Base-by-base conservation (phyloP, 345 rosid species). In the Eucalyptus caleyi region DNA sequence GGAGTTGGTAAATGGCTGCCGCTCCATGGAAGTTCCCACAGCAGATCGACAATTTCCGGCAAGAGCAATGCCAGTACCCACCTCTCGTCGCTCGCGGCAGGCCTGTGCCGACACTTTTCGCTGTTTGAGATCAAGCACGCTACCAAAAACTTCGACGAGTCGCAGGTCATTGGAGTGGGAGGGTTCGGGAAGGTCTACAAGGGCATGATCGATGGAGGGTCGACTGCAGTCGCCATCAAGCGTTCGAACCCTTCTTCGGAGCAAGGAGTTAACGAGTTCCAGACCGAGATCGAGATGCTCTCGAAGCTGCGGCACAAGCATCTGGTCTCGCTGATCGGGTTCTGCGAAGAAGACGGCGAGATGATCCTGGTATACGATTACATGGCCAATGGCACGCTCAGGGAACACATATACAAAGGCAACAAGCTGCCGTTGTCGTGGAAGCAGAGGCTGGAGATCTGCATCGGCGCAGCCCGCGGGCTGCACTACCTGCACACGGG, bases 401-500 rank as follows among this genome's bases (percentile, higher is more conserved):
- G 96, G 91, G 96, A 96, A 83, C 95, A 93, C 87, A 91, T 94
- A 6, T 93, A 95, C 65, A 91, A 87, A 47, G 87, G 88, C 32
- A 77, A 91, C 62, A 91, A 90, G 81, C 93, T 94, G 51, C 77
- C 89, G n/a, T 90, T 94, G 88, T 56, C 93, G 1, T 94, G 97
- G 97, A 94, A 91, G 91, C 94, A 93, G 89, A 93, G 97, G 87
- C 65, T 96, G 85, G 96, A 94, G 87, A 94, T 96, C 34, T 95
- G 97, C 89, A 93, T 94, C 72, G 97, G 97, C 54, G 96, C 97
- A 3, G 96, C 96, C 3, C 92, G 95, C 77, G 97, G 97, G 69
- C 94, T 96, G 53, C 97, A 96, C 86, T 96, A 96, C 91, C 93
- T 96, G 82, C 97, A 95, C 92, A 95, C 97, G 1, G 96, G 96